phyloP scores from a whole-genome alignment of 2,329 filamentous ascomycete genomes.

The Colletotrichum sp. region DNA sequence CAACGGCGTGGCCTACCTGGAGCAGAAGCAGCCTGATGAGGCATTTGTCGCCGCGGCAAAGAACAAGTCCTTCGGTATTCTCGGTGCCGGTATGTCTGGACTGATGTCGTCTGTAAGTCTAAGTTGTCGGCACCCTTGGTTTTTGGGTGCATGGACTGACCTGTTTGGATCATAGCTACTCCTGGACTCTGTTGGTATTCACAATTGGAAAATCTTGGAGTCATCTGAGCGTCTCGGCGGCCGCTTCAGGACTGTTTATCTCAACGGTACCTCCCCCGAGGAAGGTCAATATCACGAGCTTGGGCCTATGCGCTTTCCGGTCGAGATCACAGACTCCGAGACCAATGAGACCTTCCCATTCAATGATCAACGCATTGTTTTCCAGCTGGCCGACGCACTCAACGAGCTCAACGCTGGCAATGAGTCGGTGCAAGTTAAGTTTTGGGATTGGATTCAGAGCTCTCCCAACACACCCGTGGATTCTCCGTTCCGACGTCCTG shows the following conservation, averaged over 20 bases:
- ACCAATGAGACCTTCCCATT: constrained; percentile 46
- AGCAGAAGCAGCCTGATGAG: constrained; percentile 28
- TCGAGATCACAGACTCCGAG: constrained; percentile 41
- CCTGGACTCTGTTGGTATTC: constrained; percentile 47
- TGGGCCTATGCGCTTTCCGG: constrained; percentile 49
- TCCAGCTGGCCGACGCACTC: constrained; percentile 43
- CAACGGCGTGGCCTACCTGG: constrained; percentile 27
- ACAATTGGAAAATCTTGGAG: constrained; percentile 50
- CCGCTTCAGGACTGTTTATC: constrained; percentile 45
- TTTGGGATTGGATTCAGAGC: constrained; percentile 45
- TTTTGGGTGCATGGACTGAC: not conserved
- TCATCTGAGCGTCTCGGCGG: constrained; percentile 45
- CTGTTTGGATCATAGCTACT: constrained; percentile 30
- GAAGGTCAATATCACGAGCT: constrained; percentile 39
- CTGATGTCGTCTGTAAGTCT: constrained; percentile 29
- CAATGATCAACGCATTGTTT: constrained; percentile 46
- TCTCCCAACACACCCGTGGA: constrained; percentile 35
- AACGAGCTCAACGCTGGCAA: constrained; percentile 42
- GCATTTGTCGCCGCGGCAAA: constrained; percentile 25
- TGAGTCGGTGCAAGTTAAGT: constrained; percentile 36
- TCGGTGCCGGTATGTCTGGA: constrained; percentile 43
- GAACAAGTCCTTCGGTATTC: constrained; percentile 32
- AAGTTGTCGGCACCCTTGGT: not conserved
- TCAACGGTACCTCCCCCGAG: constrained; percentile 36
- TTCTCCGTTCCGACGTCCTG: constrained; percentile 27